Conservation (phyloP, 1,284 basidiomycete species). For the Somion occarium region DNA sequence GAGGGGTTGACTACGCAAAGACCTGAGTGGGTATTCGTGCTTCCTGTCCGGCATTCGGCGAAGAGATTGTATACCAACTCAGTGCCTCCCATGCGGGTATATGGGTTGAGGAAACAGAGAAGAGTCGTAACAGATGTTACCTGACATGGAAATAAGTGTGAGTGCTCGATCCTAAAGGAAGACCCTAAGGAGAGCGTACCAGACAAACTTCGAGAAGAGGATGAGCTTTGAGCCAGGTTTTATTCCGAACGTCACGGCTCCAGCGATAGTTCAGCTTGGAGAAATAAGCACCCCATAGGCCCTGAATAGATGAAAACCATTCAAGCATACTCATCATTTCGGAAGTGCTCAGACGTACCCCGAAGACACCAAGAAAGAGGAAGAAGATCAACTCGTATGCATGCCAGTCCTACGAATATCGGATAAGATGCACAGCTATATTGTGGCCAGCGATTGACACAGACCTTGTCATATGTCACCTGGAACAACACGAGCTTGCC, state of each 20-base stretch:
- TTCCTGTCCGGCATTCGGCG: conserved; percentile 69
- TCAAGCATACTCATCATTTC: too few relatives aligned
- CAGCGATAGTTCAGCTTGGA: conserved; percentile 90
- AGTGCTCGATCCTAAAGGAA: neutral
- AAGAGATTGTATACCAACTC: conserved; percentile 94
- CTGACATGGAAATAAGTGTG: conserved; percentile 32
- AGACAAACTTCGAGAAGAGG: conserved; percentile 84
- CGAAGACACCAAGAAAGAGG: conserved; percentile 81
- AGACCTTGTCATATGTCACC: conserved; percentile 82
- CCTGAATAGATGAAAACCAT: conserved; percentile 42
- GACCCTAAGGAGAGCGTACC: conserved; percentile 39
- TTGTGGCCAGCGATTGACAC: conserved; percentile 7
- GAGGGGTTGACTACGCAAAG: conserved; percentile 72
- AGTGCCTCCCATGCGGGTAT: conserved; percentile 90
- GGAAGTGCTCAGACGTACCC: conserved; percentile 55
- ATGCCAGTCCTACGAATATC: conserved; percentile 71
- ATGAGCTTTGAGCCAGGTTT: conserved; percentile 76
- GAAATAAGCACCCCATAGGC: conserved; percentile 92
- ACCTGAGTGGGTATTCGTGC: conserved; percentile 52
- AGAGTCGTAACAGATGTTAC: conserved; percentile 74
- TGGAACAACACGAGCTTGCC: conserved; percentile 84
- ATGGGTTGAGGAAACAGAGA: conserved; percentile 86
- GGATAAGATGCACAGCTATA: neutral
- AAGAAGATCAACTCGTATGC: conserved; percentile 82
- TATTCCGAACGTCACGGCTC: conserved; percentile 78